These are phyloP conservation scores for Fusarium phyllophilum DNA, from an alignment of 2,329 filamentous ascomycete species.

Conservation along the genomic window DNA sequence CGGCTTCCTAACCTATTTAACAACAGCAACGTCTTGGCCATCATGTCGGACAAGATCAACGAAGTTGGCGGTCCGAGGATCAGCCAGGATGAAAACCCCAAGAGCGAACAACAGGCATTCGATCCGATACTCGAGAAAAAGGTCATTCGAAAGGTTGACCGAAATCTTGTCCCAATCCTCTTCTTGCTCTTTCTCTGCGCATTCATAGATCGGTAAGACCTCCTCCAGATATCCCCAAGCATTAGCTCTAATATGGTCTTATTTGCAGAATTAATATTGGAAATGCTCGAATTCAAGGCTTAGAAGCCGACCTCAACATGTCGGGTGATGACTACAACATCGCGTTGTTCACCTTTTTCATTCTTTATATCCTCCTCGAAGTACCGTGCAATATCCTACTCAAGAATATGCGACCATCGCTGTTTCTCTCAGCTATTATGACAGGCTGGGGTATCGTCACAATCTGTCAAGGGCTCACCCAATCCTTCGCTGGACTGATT, in stretches of 20 bases:
- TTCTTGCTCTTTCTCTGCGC: not conserved
- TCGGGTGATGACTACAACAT: not conserved
- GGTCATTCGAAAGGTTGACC: not conserved
- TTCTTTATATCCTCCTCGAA: not conserved
- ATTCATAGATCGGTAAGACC: not conserved
- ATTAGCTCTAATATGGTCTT: not conserved
- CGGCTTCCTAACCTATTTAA: too few species aligned
- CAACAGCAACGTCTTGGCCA: not conserved
- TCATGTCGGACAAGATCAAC: not conserved
- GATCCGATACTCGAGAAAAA: not conserved
- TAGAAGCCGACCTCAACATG: not conserved
- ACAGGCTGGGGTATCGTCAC: not conserved
- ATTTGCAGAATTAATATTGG: not conserved
- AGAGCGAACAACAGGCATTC: not conserved
- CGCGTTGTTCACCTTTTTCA: not conserved
- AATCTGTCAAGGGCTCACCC: not conserved
- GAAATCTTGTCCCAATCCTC: not conserved
- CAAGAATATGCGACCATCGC: not conserved
- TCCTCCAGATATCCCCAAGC: fast-evolving
- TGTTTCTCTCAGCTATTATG: not conserved
- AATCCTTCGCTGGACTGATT: not conserved
- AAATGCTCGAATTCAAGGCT: not conserved
- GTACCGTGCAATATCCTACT: not conserved
- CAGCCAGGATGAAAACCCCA: not conserved
- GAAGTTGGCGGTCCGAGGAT: not conserved